Evolutionary conservation across 2,329 filamentous ascomycete genomes (phyloP).

Genomic region (Alternaria panax): DNA sequence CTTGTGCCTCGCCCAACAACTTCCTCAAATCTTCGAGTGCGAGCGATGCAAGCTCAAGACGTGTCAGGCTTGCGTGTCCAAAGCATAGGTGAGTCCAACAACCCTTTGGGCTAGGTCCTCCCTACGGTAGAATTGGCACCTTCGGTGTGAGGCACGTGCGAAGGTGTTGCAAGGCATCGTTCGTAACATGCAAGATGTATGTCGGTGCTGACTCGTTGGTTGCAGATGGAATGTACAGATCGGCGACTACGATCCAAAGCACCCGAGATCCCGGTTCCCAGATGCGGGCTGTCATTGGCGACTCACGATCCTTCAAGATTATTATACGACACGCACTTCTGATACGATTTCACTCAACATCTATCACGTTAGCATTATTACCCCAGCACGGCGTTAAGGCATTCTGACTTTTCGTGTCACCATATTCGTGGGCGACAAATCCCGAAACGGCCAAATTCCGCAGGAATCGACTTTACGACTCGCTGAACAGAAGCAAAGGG

Average conservation of each 20-base stretch:
- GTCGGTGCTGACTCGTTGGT: conserved; percentile 34
- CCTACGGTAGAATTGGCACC: not conserved
- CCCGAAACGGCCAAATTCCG: conserved; percentile 31
- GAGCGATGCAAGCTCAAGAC: conserved; percentile 60
- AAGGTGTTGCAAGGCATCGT: conserved; percentile 17
- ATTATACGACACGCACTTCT: conserved; percentile 15
- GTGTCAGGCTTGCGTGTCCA: conserved; percentile 56
- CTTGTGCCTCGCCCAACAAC: conserved; percentile 59
- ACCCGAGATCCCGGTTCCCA: conserved; percentile 21
- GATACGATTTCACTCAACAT: conserved; percentile 19
- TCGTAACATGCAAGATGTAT: conserved; percentile 24
- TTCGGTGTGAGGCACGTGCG: conserved; percentile 14
- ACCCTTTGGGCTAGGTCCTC: not conserved
- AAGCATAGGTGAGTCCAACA: conserved; percentile 47
- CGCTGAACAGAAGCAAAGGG: conserved; percentile 44
- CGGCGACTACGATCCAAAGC: conserved; percentile 33
- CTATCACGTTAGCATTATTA: conserved; percentile 32
- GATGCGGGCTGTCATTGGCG: conserved; percentile 24
- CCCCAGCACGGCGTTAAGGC: conserved; percentile 50
- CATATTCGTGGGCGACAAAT: conserved; percentile 28
- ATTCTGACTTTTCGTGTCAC: conserved; percentile 28
- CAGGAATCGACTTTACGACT: conserved; percentile 28
- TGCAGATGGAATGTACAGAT: conserved; percentile 36
- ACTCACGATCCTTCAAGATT: conserved; percentile 3
- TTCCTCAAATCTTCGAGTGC: conserved; percentile 61